Evolutionary conservation across 306 rosid genomes (phyloP).

Genomic region (Malus fusca): DNA sequence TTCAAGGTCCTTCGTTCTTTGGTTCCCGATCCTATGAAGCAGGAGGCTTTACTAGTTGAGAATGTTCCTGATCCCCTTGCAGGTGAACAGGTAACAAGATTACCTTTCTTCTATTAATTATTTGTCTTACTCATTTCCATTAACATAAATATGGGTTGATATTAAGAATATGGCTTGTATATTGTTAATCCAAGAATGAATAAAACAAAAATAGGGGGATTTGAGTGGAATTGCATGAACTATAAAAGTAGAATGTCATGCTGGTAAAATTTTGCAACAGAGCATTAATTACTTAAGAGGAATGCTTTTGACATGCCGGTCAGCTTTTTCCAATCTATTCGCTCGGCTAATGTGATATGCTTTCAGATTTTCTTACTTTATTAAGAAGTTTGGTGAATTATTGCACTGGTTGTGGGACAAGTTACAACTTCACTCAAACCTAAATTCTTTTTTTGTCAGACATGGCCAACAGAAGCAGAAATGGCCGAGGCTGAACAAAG

Average conservation of each 20-base stretch:
- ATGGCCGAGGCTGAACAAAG: constrained; percentile 55
- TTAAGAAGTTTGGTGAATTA: background rate
- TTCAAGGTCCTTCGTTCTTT: constrained; percentile 49
- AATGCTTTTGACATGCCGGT: background rate
- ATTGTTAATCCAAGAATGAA: background rate
- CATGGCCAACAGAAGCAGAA: constrained; percentile 97
- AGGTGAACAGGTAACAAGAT: constrained; percentile 79
- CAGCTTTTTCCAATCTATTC: background rate
- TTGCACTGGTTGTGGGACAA: background rate
- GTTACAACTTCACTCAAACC: background rate
- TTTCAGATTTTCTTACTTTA: background rate
- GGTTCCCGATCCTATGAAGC: constrained; percentile 58
- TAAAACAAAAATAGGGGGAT: background rate
- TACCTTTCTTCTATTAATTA: background rate
- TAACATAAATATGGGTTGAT: background rate
- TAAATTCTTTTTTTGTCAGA: constrained; percentile 33
- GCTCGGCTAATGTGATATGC: background rate
- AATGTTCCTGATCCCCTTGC: constrained; percentile 77
- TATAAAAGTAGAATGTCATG: background rate
- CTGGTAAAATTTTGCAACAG: background rate
- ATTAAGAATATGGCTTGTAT: background rate
- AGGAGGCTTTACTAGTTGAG: constrained; percentile 73
- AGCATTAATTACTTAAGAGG: background rate
- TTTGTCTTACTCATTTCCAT: background rate
- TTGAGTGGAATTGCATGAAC: background rate